Evolutionary conservation across 2,329 filamentous ascomycete genomes (phyloP), one percentile per base, ranked within the genome.

Genomic region (Didymella keratinophila): DNA sequence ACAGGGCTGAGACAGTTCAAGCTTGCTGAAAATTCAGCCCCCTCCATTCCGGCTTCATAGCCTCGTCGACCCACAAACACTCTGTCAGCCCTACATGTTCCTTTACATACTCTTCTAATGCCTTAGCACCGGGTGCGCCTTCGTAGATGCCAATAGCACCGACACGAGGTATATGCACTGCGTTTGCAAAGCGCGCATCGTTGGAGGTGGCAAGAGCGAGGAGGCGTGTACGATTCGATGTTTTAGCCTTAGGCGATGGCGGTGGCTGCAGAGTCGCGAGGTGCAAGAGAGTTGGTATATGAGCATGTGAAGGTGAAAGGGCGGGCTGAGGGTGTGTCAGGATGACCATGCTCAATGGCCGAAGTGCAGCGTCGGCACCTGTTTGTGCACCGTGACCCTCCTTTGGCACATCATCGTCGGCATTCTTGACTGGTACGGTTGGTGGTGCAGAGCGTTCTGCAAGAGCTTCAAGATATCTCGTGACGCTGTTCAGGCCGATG

Each of bases 401-500:
- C 4, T 18, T 21, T 5, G 21, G 8, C 2, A 2, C 5, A 4
- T 41, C n/a, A 34, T 11, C 23, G 11, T 25, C 23, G 32, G 50
- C 6, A 1, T 45, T 30, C 1, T 34, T 39, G 37, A 49, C 28
- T 18, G 52, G 27, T n/a, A n/a, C 36, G 4, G 62, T 61, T 12
- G 57, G 28, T 11, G 66, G 68, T 36, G 67, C 62, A 1, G 52
- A 65, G 9, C 47, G 57, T n/a, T 72, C 62, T 4, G 81, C 76
- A 27, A 77, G 67, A 20, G 74, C 70, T 60, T 88, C 82, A 2
- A 93, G 80, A 47, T 79, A 80, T 18, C 86, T 83, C 5, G 86
- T 88, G 56, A 91, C 86, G 56, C 78, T 82, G 65, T 87, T 85
- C 43, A 92, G 78, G 2, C 90, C 90, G 46, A 90, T 78, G 47